Base-by-base conservation (phyloP, 208 protist species). In the Acanthamoeba castellanii region DNA sequence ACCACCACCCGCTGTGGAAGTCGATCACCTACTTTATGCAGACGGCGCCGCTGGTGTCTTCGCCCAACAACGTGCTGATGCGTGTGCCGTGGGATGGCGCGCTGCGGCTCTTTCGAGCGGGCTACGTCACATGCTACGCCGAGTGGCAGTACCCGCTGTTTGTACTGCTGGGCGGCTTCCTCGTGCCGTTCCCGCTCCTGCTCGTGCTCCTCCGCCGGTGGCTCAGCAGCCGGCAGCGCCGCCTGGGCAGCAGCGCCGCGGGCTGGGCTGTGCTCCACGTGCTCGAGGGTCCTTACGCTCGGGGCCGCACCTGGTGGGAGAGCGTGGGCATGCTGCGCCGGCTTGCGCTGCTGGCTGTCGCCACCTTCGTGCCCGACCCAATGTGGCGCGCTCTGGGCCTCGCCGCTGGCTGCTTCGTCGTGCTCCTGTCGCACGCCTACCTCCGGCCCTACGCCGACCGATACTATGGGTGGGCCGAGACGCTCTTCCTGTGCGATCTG, bases 281-380 rank as follows among this genome's bases (percentile, higher is more conserved):
- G 70, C 70, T 78, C 34, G 34, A 78, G 1, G 70, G 70, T 0
- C 70, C 70, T 8, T 78, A 78, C 7, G 18, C 34, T 0, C 70
- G 34, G 3, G 70, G 34, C 0, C 70, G 70, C 14, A 47, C 34
- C 6, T 78, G 70, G 70, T 78, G 70, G 70, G 70, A 78, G 70
- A 78, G 70, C 70, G 70, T 78, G 32, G 70, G 70, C 70, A 78
- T 78, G 70, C 70, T 78, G 70, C 34, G 70, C 0, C 0, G 70
- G 70, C 70, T 78, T 8, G 70, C 34, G n/a, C 70, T 78, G n/a
- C 70, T 78, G 27, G 70, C 70, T 3, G 34, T 78, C 6, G 70
- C 70, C 34, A 78, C 70, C 70, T 78, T 78, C 47, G 70, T 78
- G 70, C 70, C 70, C 70, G 34, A 78, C 34, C 70, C 70, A 11